Conservation (phyloP, 2,329 filamentous ascomycete genomes). For the Byssothecium circinans region DNA sequence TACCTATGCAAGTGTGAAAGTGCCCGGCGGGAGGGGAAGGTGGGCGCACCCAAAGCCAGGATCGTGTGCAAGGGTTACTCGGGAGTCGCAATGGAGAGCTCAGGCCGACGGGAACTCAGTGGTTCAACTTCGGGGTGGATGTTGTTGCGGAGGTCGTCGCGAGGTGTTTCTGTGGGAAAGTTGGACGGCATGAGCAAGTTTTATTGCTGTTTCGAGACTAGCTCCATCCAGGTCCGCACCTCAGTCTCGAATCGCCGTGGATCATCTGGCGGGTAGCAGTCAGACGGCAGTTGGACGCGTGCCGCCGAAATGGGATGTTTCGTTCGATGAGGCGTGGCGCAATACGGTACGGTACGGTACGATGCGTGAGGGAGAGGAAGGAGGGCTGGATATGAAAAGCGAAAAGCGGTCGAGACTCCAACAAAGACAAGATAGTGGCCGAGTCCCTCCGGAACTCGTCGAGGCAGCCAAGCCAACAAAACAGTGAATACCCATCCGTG, state of each 20-base stretch:
- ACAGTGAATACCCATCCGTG: no score
- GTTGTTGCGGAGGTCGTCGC: no score
- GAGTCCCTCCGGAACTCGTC: not conserved
- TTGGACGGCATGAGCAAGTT: conserved; percentile 20
- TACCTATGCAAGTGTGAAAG: conserved; percentile 1
- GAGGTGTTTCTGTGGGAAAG: not conserved
- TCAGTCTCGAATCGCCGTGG: conserved; percentile 12
- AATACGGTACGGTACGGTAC: not conserved
- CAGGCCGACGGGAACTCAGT: no score
- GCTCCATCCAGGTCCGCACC: conserved; percentile 7
- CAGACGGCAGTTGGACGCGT: conserved; percentile 3
- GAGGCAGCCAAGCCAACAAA: no score
- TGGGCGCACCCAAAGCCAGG: not conserved
- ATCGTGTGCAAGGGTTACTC: not conserved
- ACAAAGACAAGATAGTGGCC: no score
- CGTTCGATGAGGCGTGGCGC: not conserved
- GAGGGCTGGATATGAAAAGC: not conserved
- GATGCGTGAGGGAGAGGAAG: not conserved
- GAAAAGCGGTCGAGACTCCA: no score
- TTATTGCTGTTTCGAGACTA: conserved; percentile 12
- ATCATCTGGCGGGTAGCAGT: not conserved
- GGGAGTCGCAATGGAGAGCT: not conserved
- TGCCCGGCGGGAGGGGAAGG: not conserved
- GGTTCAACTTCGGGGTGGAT: not conserved
- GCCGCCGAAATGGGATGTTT: conserved; percentile 1